Evolutionary conservation across 495 filamentous ascomycete genomes (phyloP).

Genomic region (Oidiodendron maius): DNA sequence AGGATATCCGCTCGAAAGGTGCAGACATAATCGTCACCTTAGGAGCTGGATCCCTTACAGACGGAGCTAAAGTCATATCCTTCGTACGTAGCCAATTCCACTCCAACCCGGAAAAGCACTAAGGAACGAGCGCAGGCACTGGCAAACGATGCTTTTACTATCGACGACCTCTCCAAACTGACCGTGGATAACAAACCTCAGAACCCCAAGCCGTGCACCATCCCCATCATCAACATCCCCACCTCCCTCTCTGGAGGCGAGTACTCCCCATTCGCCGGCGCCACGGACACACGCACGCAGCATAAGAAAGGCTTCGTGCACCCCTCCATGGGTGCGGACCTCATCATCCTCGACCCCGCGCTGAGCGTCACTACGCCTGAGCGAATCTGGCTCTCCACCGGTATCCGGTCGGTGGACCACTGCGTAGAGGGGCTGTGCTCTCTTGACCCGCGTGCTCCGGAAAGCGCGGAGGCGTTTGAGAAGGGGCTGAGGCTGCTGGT

Average conservation of each 20-base stretch:
- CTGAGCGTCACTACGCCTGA: constrained; percentile 49
- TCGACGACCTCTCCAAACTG: constrained; percentile 38
- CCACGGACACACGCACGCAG: constrained; percentile 44
- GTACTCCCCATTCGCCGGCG: constrained; percentile 50
- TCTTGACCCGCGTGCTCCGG: not conserved
- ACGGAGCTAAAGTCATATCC: constrained; percentile 53
- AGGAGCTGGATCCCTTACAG: constrained; percentile 55
- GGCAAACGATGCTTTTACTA: constrained; percentile 39
- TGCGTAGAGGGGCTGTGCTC: constrained; percentile 56
- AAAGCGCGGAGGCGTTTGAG: constrained; percentile 21
- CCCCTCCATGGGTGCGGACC: constrained; percentile 37
- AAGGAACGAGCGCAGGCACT: constrained; percentile 11
- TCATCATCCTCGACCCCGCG: constrained; percentile 55
- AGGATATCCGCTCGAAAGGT: constrained; percentile 37
- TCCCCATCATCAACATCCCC: constrained; percentile 56
- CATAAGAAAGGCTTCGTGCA: constrained; percentile 48
- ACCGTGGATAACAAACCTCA: constrained; percentile 23
- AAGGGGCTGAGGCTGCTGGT: constrained; percentile 44
- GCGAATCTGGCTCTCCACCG: constrained; percentile 55
- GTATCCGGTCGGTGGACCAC: constrained; percentile 58
- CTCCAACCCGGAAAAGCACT: not conserved
- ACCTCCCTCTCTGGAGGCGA: constrained; percentile 60
- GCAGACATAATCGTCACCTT: constrained; percentile 56
- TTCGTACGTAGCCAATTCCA: constrained; percentile 27
- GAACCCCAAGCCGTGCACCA: constrained; percentile 25